Percentiles rank a stretch among this genome's conserved stretches.
phyloP scores from a whole-genome alignment of 2,329 filamentous ascomycete species.

The Gaeumannomyces sp. region DNA sequence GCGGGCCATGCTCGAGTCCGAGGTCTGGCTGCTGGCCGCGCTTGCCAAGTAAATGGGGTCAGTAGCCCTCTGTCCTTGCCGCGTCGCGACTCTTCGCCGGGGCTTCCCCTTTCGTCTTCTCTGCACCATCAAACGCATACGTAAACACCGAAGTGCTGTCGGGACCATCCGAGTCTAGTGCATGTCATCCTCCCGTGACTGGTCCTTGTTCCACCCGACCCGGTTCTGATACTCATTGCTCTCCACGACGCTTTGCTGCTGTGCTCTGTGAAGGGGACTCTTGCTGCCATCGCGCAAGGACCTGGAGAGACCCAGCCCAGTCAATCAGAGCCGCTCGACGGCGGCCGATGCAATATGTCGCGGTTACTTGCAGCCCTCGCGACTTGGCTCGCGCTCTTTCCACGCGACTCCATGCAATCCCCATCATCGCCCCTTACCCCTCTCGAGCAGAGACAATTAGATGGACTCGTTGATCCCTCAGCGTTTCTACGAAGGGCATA shows the following conservation, averaged over 20 bases:
- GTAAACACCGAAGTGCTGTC: background rate
- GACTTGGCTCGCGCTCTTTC: background rate
- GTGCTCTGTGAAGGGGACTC: too few relatives aligned
- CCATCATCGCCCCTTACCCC: background rate
- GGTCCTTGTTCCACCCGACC: too few relatives aligned
- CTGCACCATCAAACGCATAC: background rate
- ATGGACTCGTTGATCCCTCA: slow-evolving; percentile 11
- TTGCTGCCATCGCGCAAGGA: too few relatives aligned
- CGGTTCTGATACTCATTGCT: too few relatives aligned
- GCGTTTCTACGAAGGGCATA: slow-evolving; percentile 18
- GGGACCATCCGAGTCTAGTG: background rate
- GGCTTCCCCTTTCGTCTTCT: background rate
- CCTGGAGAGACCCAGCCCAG: too few relatives aligned
- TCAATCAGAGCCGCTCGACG: background rate
- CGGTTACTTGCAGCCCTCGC: background rate
- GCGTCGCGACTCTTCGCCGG: background rate
- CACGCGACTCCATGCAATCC: background rate
- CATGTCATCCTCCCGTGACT: background rate
- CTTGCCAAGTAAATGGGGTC: background rate
- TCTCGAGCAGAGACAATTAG: slow-evolving; percentile 11
- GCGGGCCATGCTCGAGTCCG: background rate
- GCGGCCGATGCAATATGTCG: background rate
- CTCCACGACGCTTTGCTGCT: too few relatives aligned
- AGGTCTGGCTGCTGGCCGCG: background rate
- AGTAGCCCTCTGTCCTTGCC: background rate